A percentile compares a stretch with the other conserved stretches of the same genome.
Evolutionary conservation across 768 basidiomycete genomes (phyloP).

Genomic region (Collybiopsis luxurians): DNA sequence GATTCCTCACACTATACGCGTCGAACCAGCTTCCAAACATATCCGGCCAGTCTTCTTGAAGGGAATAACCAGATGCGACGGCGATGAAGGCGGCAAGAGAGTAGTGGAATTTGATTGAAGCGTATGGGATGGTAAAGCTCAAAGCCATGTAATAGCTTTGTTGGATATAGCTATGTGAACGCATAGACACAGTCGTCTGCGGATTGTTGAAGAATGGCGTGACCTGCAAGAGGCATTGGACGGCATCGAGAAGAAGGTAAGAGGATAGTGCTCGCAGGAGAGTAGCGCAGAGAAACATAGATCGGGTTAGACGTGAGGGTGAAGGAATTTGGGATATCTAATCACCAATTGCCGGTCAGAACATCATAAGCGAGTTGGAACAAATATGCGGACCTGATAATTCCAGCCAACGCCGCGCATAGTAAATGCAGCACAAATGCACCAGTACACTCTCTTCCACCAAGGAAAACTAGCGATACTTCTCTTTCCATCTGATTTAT

Average conservation of each 20-base stretch:
- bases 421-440: background rate
- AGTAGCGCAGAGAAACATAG: background rate
- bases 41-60: constrained; percentile 1
- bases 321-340: background rate
- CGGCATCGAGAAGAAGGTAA: background rate
- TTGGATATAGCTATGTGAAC: background rate
- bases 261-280: background rate
- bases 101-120: background rate
- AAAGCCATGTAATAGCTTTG: background rate
- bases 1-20: background rate
- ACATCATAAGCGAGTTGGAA: background rate
- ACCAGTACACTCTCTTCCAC: constrained; percentile 3
- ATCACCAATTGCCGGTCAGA: background rate
- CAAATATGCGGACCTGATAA: background rate
- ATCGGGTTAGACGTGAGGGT: background rate
- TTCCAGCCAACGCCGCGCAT: constrained; percentile 4
- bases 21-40: background rate
- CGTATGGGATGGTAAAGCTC: background rate
- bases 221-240: background rate
- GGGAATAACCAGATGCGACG: background rate
- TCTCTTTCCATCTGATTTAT: background rate
- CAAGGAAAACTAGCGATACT: background rate
- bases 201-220: background rate
- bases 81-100: background rate
- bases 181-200: background rate